Conservation (phyloP, 495 filamentous ascomycete genomes). For the Penicillium coffeae region DNA sequence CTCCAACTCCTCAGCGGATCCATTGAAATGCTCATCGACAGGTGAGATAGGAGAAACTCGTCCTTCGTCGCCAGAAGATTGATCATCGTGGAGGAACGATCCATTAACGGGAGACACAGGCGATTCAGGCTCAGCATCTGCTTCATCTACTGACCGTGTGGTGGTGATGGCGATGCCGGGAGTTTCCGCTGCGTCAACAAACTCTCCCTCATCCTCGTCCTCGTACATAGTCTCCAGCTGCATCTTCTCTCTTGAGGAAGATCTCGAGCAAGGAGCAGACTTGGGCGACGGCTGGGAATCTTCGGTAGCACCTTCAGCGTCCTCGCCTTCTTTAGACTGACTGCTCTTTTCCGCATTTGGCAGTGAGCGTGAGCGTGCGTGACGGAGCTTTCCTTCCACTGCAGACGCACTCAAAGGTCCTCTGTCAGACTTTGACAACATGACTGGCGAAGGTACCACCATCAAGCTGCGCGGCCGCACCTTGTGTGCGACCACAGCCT, state of each 20-base stretch:
- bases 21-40: slow-evolving; percentile 5
- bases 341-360: slow-evolving; percentile 34
- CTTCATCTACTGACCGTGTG: neutral
- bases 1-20: slow-evolving; percentile 8
- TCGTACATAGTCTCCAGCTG: slow-evolving; percentile 44
- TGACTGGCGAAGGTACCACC: slow-evolving; percentile 40
- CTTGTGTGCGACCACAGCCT: slow-evolving; percentile 44
- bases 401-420: slow-evolving; percentile 31
- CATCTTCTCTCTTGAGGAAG: slow-evolving; percentile 30
- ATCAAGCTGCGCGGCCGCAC: slow-evolving; percentile 63
- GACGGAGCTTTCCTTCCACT: slow-evolving; percentile 21
- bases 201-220: slow-evolving; percentile 33
- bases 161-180: slow-evolving; percentile 24
- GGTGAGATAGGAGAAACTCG: neutral
- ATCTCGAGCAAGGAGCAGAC: neutral
- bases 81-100: neutral
- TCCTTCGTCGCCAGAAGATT: too few relatives aligned
- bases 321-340: slow-evolving; percentile 18
- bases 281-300: slow-evolving; percentile 22
- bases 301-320: neutral
- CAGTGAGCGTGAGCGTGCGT: slow-evolving; percentile 54
- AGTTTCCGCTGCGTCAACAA: slow-evolving; percentile 23
- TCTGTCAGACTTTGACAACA: slow-evolving; percentile 32
- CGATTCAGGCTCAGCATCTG: too few relatives aligned
- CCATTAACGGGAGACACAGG: neutral